Percentiles rank a stretch among this genome's conserved stretches.
phyloP scores from a whole-genome alignment of 2,329 filamentous ascomycete genomes.

The Arthroderma sp. region DNA sequence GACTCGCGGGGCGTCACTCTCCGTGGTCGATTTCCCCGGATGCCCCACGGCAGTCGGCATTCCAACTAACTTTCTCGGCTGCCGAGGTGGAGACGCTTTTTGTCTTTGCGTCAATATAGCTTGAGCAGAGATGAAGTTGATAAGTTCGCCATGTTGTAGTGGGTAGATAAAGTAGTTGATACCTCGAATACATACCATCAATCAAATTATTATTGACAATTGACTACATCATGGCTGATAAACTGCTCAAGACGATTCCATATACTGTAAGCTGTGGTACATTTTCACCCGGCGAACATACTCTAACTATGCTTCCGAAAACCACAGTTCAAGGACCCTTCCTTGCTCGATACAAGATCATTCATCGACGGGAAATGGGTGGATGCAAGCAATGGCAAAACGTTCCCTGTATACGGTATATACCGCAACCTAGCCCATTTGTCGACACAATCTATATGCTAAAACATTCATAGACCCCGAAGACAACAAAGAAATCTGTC shows the following conservation, averaged over 20 bases:
- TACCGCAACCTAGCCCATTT: neutral
- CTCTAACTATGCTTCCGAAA: neutral
- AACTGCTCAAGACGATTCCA: constrained; percentile 3
- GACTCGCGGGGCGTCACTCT: neutral
- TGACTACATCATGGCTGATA: neutral
- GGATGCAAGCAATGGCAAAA: constrained; percentile 1
- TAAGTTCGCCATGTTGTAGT: no score
- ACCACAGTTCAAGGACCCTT: constrained; percentile 7
- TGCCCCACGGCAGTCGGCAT: neutral
- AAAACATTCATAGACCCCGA: constrained; percentile 6
- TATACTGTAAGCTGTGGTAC: constrained; percentile 1
- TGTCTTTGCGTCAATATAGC: no score
- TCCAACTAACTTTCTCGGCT: neutral
- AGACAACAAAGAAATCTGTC: constrained; percentile 6
- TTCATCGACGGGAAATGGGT: constrained; percentile 8
- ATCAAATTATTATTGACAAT: neutral
- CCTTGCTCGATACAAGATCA: constrained; percentile 6
- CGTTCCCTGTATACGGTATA: constrained; percentile 6
- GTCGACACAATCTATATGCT: neutral
- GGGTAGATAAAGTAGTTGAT: no score
- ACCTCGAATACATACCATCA: no score
- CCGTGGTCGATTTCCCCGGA: neutral
- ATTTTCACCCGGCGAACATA: neutral
- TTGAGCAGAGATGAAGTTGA: no score
- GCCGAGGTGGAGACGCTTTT: no score